A percentile compares a stretch with the other conserved stretches of the same genome.
Conservation (phyloP, 257 asterid species). For the Salvia hispanica region DNA sequence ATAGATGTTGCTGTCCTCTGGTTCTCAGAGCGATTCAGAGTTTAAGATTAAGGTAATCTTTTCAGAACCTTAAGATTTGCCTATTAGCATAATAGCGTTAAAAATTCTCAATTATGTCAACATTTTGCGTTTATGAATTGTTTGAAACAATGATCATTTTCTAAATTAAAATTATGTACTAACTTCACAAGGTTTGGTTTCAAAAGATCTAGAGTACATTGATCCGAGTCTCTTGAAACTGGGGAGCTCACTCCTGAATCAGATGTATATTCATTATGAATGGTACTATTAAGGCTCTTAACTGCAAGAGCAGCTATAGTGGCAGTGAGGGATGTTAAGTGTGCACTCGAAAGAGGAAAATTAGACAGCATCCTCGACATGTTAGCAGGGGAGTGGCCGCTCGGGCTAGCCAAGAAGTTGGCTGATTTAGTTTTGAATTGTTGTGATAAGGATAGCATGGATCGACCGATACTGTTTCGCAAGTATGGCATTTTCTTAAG, state of each 20-base stretch:
- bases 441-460: conserved; percentile 49
- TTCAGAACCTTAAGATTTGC: neutral
- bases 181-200: neutral
- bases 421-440: conserved; percentile 71
- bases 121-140: neutral
- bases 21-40: conserved; percentile 72
- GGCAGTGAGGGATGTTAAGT: conserved; percentile 62
- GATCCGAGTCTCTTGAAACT: conserved; percentile 56
- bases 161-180: too few species aligned
- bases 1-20: conserved; percentile 75
- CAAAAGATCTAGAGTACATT: conserved; percentile 48
- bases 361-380: conserved; percentile 55
- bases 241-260: conserved; percentile 62
- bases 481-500: conserved; percentile 58
- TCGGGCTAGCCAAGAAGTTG: conserved; percentile 46
- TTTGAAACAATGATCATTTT: neutral
- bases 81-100: conserved; percentile 1
- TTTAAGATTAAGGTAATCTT: conserved; percentile 68
- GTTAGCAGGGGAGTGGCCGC: conserved; percentile 94
- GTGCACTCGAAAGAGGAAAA: conserved; percentile 67
- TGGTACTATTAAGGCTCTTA: conserved; percentile 61
- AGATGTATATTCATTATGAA: conserved; percentile 80
- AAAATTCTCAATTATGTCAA: neutral
- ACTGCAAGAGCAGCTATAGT: conserved; percentile 63
- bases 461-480: conserved; percentile 67